These are phyloP conservation scores for Clarkia xantiana DNA, from an alignment of 345 rosid species.

Conservation along the genomic window DNA sequence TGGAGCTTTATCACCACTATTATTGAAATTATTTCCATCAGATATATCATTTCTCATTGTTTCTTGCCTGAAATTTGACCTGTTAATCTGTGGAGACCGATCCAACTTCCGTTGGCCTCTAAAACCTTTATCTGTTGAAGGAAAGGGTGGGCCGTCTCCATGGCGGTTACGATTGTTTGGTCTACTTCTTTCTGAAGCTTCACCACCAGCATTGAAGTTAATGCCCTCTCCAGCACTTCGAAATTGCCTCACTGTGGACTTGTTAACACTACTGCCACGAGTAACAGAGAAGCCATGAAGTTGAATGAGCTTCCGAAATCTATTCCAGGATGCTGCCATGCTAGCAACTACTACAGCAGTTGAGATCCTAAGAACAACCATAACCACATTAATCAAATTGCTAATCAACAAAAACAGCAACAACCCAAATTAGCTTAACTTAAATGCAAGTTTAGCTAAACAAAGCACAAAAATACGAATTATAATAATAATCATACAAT, in stretches of 20 bases:
- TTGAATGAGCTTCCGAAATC: neutral
- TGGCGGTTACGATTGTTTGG: neutral
- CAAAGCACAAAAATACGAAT: too few relatives aligned
- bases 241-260: neutral
- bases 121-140: constrained; percentile 40
- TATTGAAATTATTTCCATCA: constrained; percentile 8
- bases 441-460: too few relatives aligned
- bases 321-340: constrained; percentile 8
- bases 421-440: too few relatives aligned
- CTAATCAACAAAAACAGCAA: too few relatives aligned
- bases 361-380: too few relatives aligned
- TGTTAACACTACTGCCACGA: neutral
- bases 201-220: neutral
- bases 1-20: too few relatives aligned
- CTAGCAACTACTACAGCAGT: neutral
- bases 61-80: constrained; percentile 5
- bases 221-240: constrained; percentile 1
- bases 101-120: constrained; percentile 26
- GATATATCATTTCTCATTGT: constrained; percentile 22
- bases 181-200: neutral
- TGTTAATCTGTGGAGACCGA: neutral
- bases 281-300: neutral
- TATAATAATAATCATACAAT: too few relatives aligned
- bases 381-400: too few relatives aligned
- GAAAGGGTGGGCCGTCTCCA: constrained; percentile 26